Conservation (phyloP, 441 rosid species). For the Manihot esculenta region DNA sequence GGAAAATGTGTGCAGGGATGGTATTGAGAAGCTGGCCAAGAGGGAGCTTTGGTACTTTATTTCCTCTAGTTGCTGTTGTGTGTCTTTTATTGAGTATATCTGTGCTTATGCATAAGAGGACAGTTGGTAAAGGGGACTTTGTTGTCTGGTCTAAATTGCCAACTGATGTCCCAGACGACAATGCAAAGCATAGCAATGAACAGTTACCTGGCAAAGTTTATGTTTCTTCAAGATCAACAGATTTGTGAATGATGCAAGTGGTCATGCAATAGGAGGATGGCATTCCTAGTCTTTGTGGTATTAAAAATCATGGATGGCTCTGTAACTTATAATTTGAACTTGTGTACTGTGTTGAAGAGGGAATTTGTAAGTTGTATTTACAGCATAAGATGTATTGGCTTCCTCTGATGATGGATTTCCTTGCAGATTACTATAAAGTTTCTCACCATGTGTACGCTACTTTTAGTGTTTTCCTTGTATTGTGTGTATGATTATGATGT, state of each 20-base stretch:
- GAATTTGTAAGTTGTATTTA: constrained; percentile 17
- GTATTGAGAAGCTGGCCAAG: constrained; percentile 54
- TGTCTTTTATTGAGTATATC: constrained; percentile 57
- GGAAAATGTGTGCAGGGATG: constrained; percentile 49
- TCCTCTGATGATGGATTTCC: not conserved
- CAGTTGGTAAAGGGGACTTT: constrained; percentile 18
- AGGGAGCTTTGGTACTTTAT: constrained; percentile 37
- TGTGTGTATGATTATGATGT: not conserved
- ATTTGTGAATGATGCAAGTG: not conserved
- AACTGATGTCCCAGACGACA: constrained; percentile 39
- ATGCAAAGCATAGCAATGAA: constrained; percentile 31
- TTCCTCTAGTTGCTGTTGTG: constrained; percentile 55
- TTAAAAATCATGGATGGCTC: constrained; percentile 3
- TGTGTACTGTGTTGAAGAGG: constrained; percentile 4
- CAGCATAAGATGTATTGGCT: too few species aligned
- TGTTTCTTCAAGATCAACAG: constrained; percentile 16
- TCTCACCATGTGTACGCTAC: not conserved
- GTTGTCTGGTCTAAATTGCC: constrained; percentile 67
- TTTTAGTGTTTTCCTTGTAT: not conserved
- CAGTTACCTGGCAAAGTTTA: constrained; percentile 34
- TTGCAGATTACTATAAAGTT: not conserved
- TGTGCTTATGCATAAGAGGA: constrained; percentile 46
- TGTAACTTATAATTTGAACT: not conserved
- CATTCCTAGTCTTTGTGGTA: not conserved
- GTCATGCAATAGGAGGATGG: constrained; percentile 5